These are phyloP conservation scores for Penicillium sp. DNA, from an alignment of 2,329 filamentous ascomycete species.

Conservation along the genomic window DNA sequence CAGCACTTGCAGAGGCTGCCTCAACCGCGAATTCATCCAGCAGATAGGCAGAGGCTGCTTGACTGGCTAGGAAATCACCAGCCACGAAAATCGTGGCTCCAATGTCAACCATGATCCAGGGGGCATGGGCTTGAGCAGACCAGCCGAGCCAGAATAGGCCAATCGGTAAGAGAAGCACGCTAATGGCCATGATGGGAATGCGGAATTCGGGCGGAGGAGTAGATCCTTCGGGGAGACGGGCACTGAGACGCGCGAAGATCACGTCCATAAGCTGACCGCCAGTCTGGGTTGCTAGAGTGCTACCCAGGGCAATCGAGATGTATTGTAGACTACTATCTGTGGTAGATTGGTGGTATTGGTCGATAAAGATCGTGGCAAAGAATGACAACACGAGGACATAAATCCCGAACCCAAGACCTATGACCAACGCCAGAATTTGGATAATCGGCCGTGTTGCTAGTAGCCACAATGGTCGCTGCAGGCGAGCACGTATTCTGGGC, in stretches of 20 bases:
- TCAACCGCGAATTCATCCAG: slow-evolving; percentile 52
- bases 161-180: slow-evolving; percentile 50
- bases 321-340: slow-evolving; percentile 13
- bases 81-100: slow-evolving; percentile 55
- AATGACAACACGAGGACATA: slow-evolving; percentile 12
- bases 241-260: slow-evolving; percentile 4
- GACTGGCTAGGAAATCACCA: slow-evolving; percentile 38
- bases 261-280: slow-evolving; percentile 9
- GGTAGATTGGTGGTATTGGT: slow-evolving; percentile 9
- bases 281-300: slow-evolving; percentile 4
- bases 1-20: slow-evolving; percentile 50
- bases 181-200: slow-evolving; percentile 54
- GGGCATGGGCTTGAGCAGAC: slow-evolving; percentile 49
- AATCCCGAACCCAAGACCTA: slow-evolving; percentile 7
- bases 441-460: slow-evolving; percentile 5
- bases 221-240: slow-evolving; percentile 3
- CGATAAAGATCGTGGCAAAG: slow-evolving; percentile 9
- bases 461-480: neutral
- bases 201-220: slow-evolving; percentile 46
- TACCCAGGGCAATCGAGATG: slow-evolving; percentile 11
- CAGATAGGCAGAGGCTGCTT: slow-evolving; percentile 57
- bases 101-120: slow-evolving; percentile 60
- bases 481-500: slow-evolving; percentile 1
- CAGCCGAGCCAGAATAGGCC: slow-evolving; percentile 59
- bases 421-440: slow-evolving; percentile 1